These are phyloP conservation scores for Podospora pseudoanserina DNA, from an alignment of 495 filamentous ascomycete genomes.

Conservation along the genomic window DNA sequence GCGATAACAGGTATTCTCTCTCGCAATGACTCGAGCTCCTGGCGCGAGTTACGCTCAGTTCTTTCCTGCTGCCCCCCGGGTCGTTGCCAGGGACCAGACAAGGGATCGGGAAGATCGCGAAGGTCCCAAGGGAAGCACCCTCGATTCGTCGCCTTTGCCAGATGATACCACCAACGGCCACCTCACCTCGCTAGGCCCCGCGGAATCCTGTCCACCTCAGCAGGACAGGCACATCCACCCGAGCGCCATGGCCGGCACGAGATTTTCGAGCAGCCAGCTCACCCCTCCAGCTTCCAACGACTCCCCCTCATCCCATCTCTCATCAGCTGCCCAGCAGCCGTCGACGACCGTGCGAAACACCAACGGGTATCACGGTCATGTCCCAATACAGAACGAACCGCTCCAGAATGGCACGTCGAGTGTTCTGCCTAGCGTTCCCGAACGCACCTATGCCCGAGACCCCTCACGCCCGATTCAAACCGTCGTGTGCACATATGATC, in stretches of 20 bases:
- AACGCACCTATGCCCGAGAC: slow-evolving; percentile 59
- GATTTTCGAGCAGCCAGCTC: slow-evolving; percentile 50
- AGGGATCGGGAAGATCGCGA: slow-evolving; percentile 56
- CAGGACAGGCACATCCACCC: slow-evolving; percentile 24
- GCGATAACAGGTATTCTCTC: slow-evolving; percentile 43
- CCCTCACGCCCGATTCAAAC: slow-evolving; percentile 61
- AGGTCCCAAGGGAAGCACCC: slow-evolving; percentile 29
- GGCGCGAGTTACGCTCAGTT: slow-evolving; percentile 81
- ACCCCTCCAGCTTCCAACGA: slow-evolving; percentile 76
- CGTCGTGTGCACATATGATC: slow-evolving; percentile 69
- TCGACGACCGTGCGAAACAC: slow-evolving; percentile 19
- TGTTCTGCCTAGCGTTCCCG: slow-evolving; percentile 41
- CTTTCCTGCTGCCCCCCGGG: slow-evolving; percentile 78
- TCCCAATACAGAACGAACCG: slow-evolving; percentile 29
- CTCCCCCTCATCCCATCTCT: slow-evolving; percentile 62
- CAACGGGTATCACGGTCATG: neutral
- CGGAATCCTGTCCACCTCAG: slow-evolving; percentile 16
- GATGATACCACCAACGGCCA: slow-evolving; percentile 24
- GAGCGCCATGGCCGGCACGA: slow-evolving; percentile 48
- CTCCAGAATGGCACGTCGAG: slow-evolving; percentile 45
- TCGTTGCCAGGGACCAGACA: slow-evolving; percentile 49
- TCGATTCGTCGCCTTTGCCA: neutral
- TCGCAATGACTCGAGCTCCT: slow-evolving; percentile 73
- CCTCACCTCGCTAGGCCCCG: slow-evolving; percentile 17
- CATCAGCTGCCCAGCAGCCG: slow-evolving; percentile 36